Evolutionary conservation across 805 yeast species (phyloP).

Genomic region (Starmerella apicola): DNA sequence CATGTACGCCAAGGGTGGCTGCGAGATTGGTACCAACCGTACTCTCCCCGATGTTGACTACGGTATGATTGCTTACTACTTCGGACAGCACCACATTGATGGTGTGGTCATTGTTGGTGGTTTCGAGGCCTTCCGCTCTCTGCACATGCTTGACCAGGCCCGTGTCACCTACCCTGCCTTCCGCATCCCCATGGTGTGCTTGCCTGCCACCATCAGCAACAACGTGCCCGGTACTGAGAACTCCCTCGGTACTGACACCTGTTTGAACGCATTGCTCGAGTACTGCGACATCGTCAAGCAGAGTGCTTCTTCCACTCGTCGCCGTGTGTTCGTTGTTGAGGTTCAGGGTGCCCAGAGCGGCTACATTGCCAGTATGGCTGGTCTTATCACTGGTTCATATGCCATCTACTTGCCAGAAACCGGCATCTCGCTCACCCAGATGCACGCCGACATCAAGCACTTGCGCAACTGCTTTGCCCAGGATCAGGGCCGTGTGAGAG

Average conservation of each 20-base stretch:
- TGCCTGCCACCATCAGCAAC: slow-evolving; percentile 94
- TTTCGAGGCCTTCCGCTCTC: slow-evolving; percentile 85
- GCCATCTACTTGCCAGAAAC: slow-evolving; percentile 87
- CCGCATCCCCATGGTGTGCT: slow-evolving; percentile 83
- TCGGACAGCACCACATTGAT: slow-evolving; percentile 77
- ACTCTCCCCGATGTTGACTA: slow-evolving; percentile 68
- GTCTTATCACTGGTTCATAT: slow-evolving; percentile 80
- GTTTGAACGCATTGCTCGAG: slow-evolving; percentile 77
- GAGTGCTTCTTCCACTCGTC: slow-evolving; percentile 87
- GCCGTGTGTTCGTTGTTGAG: slow-evolving; percentile 89
- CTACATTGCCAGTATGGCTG: slow-evolving; percentile 75
- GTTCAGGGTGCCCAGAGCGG: slow-evolving; percentile 98
- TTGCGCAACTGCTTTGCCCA: slow-evolving; percentile 54
- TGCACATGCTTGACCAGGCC: slow-evolving; percentile 69
- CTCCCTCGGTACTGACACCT: slow-evolving; percentile 90
- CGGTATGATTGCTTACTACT: slow-evolving; percentile 84
- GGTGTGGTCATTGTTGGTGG: slow-evolving; percentile 92
- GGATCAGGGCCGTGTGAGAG: slow-evolving; percentile 67
- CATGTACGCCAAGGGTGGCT: slow-evolving; percentile 86
- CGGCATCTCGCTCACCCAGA: slow-evolving; percentile 51
- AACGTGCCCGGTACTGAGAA: slow-evolving; percentile 99
- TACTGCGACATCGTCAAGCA: slow-evolving; percentile 94
- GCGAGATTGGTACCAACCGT: slow-evolving; percentile 94
- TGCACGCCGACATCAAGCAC: slow-evolving; percentile 63
- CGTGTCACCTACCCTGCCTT: slow-evolving; percentile 75